These are phyloP conservation scores for Brassica napus DNA, from an alignment of 345 rosid species.

Conservation along the genomic window DNA sequence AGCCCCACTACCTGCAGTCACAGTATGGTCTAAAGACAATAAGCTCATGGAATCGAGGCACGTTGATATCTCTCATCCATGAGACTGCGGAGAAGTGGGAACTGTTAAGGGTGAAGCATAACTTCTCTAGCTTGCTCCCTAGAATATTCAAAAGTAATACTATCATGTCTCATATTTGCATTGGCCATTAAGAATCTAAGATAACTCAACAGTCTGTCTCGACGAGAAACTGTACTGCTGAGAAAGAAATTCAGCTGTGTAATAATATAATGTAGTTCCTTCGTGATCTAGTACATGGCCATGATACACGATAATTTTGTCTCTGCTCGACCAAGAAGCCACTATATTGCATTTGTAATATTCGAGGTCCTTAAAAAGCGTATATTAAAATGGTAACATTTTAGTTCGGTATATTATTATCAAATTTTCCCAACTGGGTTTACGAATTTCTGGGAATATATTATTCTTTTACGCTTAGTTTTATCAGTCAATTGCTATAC, in stretches of 20 bases:
- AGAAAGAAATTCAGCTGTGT: background rate
- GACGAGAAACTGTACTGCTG: background rate
- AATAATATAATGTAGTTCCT: background rate
- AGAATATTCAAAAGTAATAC: background rate
- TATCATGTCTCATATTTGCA: background rate
- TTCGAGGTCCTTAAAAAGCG: background rate
- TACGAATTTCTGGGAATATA: background rate
- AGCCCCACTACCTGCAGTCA: background rate
- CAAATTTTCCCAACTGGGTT: background rate
- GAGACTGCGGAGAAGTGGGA: background rate
- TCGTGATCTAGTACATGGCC: background rate
- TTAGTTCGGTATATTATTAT: background rate
- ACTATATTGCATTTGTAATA: background rate
- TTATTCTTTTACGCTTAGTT: background rate
- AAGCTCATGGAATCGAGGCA: background rate
- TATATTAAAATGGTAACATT: background rate
- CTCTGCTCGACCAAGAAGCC: background rate
- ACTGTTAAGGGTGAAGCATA: background rate
- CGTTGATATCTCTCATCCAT: background rate
- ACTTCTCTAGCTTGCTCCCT: background rate
- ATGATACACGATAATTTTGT: background rate
- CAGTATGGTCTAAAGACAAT: background rate
- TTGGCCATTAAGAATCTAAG: background rate
- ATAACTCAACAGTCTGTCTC: background rate
- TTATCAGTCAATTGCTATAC: background rate